Percentiles rank a stretch among this genome's conserved stretches.
Evolutionary conservation across 805 yeast genomes (phyloP).

Genomic region (Spathaspora gorwiae): DNA sequence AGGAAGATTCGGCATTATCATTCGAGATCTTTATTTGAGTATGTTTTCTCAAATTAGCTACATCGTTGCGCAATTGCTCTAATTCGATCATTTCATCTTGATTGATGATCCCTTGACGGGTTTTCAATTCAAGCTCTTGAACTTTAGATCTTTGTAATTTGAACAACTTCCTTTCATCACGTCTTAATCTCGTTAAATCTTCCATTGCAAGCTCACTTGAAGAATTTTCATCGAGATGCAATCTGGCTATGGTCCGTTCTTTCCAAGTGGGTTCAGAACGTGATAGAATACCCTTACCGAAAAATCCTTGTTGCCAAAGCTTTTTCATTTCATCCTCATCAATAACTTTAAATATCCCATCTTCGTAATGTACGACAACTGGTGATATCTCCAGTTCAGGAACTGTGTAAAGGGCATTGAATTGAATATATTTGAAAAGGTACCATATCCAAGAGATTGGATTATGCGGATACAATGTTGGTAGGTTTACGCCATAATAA

Average conservation of each 20-base stretch:
- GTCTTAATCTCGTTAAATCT: slow-evolving; percentile 68
- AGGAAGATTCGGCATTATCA: background rate
- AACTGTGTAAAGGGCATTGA: slow-evolving; percentile 16
- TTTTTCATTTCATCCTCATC: slow-evolving; percentile 44
- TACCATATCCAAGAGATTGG: slow-evolving; percentile 61
- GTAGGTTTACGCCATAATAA: slow-evolving; percentile 37
- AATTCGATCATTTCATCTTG: slow-evolving; percentile 18
- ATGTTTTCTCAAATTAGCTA: slow-evolving; percentile 16
- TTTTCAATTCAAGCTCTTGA: slow-evolving; percentile 48
- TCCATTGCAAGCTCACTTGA: slow-evolving; percentile 47
- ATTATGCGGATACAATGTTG: slow-evolving; percentile 56
- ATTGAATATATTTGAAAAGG: slow-evolving; percentile 27
- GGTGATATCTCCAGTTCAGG: slow-evolving; percentile 20
- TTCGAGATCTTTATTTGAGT: background rate
- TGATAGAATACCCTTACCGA: slow-evolving; percentile 87
- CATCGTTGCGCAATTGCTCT: slow-evolving; percentile 12
- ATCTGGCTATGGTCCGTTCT: slow-evolving; percentile 54
- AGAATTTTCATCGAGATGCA: slow-evolving; percentile 33
- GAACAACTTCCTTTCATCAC: slow-evolving; percentile 68
- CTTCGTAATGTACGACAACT: slow-evolving; percentile 20
- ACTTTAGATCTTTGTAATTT: slow-evolving; percentile 57
- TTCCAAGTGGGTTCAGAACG: slow-evolving; percentile 93
- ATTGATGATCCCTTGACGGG: slow-evolving; percentile 22
- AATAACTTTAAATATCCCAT: slow-evolving; percentile 36
- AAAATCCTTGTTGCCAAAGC: slow-evolving; percentile 84